Evolutionary conservation across 805 yeast genomes (phyloP), one percentile per base, ranked within the genome.

Genomic region (Schwanniomyces pseudopolymorphus): DNA sequence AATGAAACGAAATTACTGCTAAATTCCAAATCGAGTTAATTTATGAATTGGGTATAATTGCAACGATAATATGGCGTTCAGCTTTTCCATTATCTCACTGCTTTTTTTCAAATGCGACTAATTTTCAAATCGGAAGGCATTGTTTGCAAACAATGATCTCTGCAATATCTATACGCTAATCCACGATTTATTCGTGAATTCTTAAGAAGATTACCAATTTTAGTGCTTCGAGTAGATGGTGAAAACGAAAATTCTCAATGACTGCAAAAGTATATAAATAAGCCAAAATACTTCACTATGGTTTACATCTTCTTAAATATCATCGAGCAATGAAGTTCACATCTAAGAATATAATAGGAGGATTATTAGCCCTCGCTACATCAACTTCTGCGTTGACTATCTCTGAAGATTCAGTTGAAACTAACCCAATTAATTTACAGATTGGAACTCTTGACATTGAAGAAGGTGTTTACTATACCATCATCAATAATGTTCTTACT

Each of bases 391-490:
- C 40, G 2, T 22, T 38, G 20, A 21, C 20, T 19, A 38, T 38
- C 13, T 13, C 40, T 17, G 40, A 38, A 14, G 33, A 42, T 35
- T 25, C 33, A 3, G 28, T 42, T 10, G 24, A 7, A 17, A 9
- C 22, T 5, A 37, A 24, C 16, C 19, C 39, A 14, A 8, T 42
- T 16, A 35, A 22, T 17, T 25, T 60, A 27, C 13, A 47, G 13
- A 26, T 60, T 28, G 67, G 65, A 14, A 51, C 45, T 41, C 46
- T 59, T 22, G 54, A 47, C 11, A 49, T 66, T 21, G 38, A 41
- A n/a, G 42, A 55, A 1, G 63, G 60, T 33, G 66, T 52, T 3
- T 58, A 52, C 42, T 64, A 58, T 52, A 61, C 69, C 10, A 60
- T 64, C 27, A 52, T 63, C 35, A 52, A 60, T 41, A 59, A 58